Base-by-base conservation (phyloP, 495 filamentous ascomycete species). In the Lichina pygmaea region DNA sequence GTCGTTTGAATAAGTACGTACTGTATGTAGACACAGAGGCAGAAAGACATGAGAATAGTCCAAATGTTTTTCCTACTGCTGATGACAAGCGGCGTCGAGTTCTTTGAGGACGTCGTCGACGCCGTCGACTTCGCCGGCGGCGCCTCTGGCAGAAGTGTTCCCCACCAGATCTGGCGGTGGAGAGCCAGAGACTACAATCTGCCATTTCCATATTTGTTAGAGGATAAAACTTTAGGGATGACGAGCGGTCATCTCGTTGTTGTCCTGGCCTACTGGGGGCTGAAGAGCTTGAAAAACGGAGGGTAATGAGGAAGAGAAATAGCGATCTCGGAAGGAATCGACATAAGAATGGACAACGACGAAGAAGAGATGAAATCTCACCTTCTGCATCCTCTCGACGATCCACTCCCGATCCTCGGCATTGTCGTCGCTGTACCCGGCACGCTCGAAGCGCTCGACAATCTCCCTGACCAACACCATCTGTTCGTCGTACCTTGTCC, bases 361-460 rank as follows among this genome's bases (percentile, higher is more conserved):
- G 24, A 24, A 24, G 24, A 24, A 24, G 2, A 24, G 24, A 24
- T 24, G 24, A 24, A 24, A 24, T 24, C 24, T 24, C 24, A 93
- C 89, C 73, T 86, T 82, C 55, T 97, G 89, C 89, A 97, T 95
- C 55, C 77, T 72, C 54, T 93, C 85, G 53, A 93, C 83, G 53
- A 97, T 85, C 62, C 81, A 93, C 60, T 92, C 82, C 49, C 85
- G 66, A 64, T 91, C 83, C 42, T 68, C 67, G 17, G 73, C 59
- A 62, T 91, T 82, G 37, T 76, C 68, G 65, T 97, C 89, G 13
- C 68, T 67, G 60, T 86, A 97, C 1, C 62, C 67, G 31, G 64
- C 59, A 54, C 77, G 67, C 57, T 97, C 83, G 56, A 97, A 97
- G 57, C 78, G 85, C 50, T 56, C 60, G 50, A 93, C 82, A 58